These are phyloP conservation scores for Aspergillus biplanus DNA, from an alignment of 495 filamentous ascomycete genomes.

Conservation along the genomic window DNA sequence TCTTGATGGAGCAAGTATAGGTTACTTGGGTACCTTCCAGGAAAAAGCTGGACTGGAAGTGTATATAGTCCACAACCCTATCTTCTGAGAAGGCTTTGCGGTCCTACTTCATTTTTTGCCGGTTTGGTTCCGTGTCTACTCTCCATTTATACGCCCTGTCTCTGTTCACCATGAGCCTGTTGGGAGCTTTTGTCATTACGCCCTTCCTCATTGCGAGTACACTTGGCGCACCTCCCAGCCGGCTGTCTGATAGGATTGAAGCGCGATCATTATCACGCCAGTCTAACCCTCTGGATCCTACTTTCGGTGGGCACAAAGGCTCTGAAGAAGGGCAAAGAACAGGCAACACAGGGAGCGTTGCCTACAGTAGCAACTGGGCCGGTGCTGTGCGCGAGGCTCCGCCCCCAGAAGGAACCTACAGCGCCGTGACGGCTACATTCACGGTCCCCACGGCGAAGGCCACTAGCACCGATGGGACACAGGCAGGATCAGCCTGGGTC, in stretches of 20 bases:
- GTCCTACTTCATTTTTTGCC: too few species aligned
- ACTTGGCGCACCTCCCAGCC: conserved; percentile 34
- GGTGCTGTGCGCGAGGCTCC: conserved; percentile 55
- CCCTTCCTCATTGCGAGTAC: conserved; percentile 29
- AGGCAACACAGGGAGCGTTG: conserved; percentile 30
- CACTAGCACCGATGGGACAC: conserved; percentile 31
- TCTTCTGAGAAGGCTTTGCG: too few species aligned
- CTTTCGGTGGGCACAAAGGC: conserved; percentile 19
- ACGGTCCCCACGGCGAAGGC: conserved; percentile 55
- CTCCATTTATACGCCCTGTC: background rate
- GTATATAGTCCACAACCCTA: too few species aligned
- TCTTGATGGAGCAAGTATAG: background rate
- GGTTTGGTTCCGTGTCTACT: background rate
- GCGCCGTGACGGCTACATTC: conserved; percentile 57
- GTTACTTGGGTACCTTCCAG: background rate
- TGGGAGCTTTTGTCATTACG: conserved; percentile 26
- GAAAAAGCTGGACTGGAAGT: too few species aligned
- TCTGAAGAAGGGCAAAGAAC: conserved; percentile 25
- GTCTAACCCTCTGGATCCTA: conserved; percentile 27
- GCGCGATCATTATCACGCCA: conserved; percentile 33
- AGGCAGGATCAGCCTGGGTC: conserved; percentile 65
- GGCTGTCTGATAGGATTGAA: conserved; percentile 33
- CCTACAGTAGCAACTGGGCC: conserved; percentile 65
- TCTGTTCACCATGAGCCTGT: conserved; percentile 35
- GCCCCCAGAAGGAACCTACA: conserved; percentile 50